Evolutionary conservation across 106 monocot species (phyloP).

Genomic region (Platanthera zijinensis): DNA sequence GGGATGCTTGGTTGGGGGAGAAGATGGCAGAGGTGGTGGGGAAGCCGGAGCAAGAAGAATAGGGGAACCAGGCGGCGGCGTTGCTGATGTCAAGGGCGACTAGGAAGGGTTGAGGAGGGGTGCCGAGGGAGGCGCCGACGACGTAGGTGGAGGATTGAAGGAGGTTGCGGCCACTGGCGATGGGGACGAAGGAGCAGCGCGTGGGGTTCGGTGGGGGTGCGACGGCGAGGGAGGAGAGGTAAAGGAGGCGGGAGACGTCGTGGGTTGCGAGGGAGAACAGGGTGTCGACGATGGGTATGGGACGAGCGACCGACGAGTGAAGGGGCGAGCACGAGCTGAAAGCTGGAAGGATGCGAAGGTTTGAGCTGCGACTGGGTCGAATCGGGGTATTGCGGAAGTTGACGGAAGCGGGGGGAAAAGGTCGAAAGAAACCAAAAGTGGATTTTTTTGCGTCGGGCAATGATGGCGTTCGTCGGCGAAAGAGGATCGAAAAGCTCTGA

Average conservation of each 20-base stretch:
- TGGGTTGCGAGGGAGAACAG: background rate
- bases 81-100: conserved; percentile 20
- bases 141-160: conserved; percentile 21
- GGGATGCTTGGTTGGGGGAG: conserved; percentile 19
- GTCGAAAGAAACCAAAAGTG: too few species aligned
- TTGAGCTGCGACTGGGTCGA: background rate
- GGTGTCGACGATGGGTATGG: conserved; percentile 8
- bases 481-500: too few species aligned
- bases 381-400: background rate
- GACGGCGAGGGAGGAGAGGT: conserved; percentile 8
- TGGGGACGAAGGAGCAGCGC: conserved; percentile 12
- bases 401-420: too few species aligned
- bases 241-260: conserved; percentile 19
- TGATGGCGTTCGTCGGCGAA: too few species aligned
- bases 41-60: conserved; percentile 7
- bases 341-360: conserved; percentile 12
- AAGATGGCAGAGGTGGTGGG: background rate
- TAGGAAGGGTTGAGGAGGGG: conserved; percentile 19
- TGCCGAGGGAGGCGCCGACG: conserved; percentile 15
- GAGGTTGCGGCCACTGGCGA: conserved; percentile 15
- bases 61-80: conserved; percentile 21
- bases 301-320: background rate
- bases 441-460: too few species aligned
- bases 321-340: conserved; percentile 17
- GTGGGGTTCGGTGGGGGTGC: background rate